These are phyloP conservation scores for Allium fistulosum DNA, from an alignment of 106 monocot genomes.

Conservation along the genomic window DNA sequence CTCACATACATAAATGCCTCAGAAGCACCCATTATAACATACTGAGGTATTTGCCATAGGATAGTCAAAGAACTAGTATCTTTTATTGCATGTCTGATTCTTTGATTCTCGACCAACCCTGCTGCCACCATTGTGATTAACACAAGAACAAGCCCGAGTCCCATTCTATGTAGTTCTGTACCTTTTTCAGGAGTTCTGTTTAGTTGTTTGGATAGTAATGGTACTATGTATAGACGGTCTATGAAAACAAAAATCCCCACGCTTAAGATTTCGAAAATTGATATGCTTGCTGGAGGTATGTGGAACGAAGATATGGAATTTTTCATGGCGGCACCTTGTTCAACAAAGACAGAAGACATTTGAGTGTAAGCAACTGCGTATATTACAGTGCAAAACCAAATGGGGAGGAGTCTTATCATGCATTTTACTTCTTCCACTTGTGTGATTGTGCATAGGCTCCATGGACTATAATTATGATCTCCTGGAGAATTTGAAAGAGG, in stretches of 20 bases:
- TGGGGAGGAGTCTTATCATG: constrained; percentile 40
- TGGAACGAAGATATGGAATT: constrained; percentile 21
- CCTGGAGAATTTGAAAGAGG: constrained; percentile 4
- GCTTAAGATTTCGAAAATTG: constrained; percentile 36
- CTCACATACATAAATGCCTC: constrained; percentile 56
- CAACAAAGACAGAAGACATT: constrained; percentile 43
- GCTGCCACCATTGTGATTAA: constrained; percentile 29
- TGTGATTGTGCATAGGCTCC: constrained; percentile 43
- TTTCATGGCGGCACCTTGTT: constrained; percentile 42
- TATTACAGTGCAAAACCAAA: constrained; percentile 50
- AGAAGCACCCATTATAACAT: constrained; percentile 41
- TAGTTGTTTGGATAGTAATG: constrained; percentile 9
- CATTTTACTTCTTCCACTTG: constrained; percentile 69
- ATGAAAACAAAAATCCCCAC: constrained; percentile 27
- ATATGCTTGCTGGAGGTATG: constrained; percentile 45
- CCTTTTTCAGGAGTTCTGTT: constrained; percentile 2
- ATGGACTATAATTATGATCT: constrained; percentile 10
- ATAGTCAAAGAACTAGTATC: constrained; percentile 28
- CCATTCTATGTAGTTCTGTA: constrained; percentile 55
- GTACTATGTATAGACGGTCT: constrained; percentile 18
- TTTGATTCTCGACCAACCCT: constrained; percentile 33
- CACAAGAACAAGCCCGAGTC: constrained; percentile 35
- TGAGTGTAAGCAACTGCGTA: constrained; percentile 38
- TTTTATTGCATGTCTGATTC: constrained; percentile 15
- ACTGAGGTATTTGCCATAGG: constrained; percentile 59